phyloP scores from a whole-genome alignment of 2,329 filamentous ascomycete species.

The Microcyclosporella mali region DNA sequence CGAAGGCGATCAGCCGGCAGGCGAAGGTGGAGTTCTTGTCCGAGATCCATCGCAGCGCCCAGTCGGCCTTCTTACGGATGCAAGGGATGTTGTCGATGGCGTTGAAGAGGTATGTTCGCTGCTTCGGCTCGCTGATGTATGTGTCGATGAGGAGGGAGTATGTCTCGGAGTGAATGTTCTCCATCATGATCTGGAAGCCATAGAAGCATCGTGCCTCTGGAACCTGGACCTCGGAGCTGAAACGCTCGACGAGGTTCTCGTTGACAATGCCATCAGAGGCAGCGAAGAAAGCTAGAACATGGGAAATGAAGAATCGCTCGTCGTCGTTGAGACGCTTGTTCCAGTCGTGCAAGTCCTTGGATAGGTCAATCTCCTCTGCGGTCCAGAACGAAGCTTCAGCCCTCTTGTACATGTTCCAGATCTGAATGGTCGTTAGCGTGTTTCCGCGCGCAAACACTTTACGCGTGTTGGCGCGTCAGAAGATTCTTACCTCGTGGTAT shows the following conservation, averaged over 20 bases:
- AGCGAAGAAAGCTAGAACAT: conserved; percentile 98
- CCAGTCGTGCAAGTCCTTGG: conserved; percentile 98
- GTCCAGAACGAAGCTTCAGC: conserved; percentile 99
- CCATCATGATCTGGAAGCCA: conserved; percentile 99
- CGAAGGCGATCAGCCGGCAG: conserved; percentile 91
- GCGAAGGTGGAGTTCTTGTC: conserved; percentile 93
- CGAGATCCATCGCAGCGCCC: conserved; percentile 90
- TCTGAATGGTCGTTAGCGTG: conserved; percentile 49
- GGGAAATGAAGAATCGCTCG: conserved; percentile 96
- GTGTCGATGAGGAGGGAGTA: conserved; percentile 99
- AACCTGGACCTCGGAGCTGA: conserved; percentile 93
- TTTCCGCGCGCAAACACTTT: conserved; percentile 18
- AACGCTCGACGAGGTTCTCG: conserved; percentile 97
- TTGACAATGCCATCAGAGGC: conserved; percentile 99
- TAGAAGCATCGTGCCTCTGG: conserved; percentile 99
- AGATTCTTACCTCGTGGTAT: conserved; percentile 83
- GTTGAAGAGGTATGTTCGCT: conserved; percentile 92
- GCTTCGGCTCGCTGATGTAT: conserved; percentile 94
- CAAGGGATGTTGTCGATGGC: conserved; percentile 98
- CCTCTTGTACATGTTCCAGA: conserved; percentile 99
- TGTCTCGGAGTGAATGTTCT: conserved; percentile 99
- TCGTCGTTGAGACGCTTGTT: conserved; percentile 96
- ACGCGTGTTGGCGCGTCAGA: conserved; percentile 55
- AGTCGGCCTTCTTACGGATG: conserved; percentile 98
- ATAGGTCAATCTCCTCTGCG: conserved; percentile 97